phyloP scores from a whole-genome alignment of 768 basidiomycete species.

The Termitomyces sp. region DNA sequence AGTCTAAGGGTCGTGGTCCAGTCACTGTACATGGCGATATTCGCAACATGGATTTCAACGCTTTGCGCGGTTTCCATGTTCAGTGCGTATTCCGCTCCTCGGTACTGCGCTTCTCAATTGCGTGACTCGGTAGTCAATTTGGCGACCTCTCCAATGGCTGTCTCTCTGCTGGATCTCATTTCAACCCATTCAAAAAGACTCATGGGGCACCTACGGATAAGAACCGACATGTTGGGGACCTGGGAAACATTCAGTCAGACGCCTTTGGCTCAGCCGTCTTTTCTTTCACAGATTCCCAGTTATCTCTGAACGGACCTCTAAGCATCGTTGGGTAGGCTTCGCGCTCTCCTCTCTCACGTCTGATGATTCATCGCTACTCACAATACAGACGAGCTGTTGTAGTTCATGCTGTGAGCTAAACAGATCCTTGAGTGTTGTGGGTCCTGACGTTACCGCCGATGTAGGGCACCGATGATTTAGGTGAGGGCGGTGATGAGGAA shows the following conservation, averaged over 20 bases:
- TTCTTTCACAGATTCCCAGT: slow-evolving; percentile 49
- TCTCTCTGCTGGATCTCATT: slow-evolving; percentile 66
- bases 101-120: background rate
- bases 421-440: too few relatives aligned
- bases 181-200: slow-evolving; percentile 61
- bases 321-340: slow-evolving; percentile 64
- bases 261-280: slow-evolving; percentile 51
- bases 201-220: slow-evolving; percentile 61
- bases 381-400: slow-evolving; percentile 59
- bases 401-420: slow-evolving; percentile 54
- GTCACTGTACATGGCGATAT: slow-evolving; percentile 63
- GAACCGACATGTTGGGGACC: slow-evolving; percentile 66
- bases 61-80: slow-evolving; percentile 72
- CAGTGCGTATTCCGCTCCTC: slow-evolving; percentile 47
- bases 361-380: background rate
- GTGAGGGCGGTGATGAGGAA: slow-evolving; percentile 61
- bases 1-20: slow-evolving; percentile 40
- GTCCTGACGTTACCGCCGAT: background rate
- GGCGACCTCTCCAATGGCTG: slow-evolving; percentile 71
- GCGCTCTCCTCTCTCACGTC: background rate
- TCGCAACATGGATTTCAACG: slow-evolving; percentile 50
- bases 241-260: slow-evolving; percentile 71
- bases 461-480: slow-evolving; percentile 73
- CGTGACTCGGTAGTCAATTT: slow-evolving; percentile 22
- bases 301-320: slow-evolving; percentile 63